Base-by-base conservation (phyloP, 169 alveolate species). In the Eimeria sp. region DNA sequence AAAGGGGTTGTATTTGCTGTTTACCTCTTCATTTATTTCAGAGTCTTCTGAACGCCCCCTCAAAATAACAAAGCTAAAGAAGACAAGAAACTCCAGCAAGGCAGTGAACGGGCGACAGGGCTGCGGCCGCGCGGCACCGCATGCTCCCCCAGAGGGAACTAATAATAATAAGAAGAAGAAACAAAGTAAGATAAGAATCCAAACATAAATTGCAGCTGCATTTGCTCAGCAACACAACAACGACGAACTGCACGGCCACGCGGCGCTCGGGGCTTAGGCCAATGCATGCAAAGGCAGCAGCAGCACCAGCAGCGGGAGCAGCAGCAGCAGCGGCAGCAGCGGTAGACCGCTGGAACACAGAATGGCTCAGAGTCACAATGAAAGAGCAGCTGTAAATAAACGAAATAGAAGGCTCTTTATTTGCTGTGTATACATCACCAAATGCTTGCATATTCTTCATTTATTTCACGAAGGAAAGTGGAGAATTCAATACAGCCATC, bases 261-360 rank as follows among this genome's bases (percentile, higher is more conserved):
- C 61, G 10, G 20, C 6, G 10, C n/a, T 65, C 75, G 75, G 75
- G 75, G 75, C 75, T 65, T 16, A 65, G 75, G 75, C 75, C 16
- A 65, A 20, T 18, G 75, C 75, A 65, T 65, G 75, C 75, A 65
- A n/a, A 16, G 20, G 75, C 75, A 65, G 75, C 75, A 65, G 75
- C 75, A 65, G 75, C 34, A 65, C 45, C 75, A 65, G 75, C 75
- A 65, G 75, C 75, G 1, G 75, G 30, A 25, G 75, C 75, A 25
- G n/a, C 75, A 25, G 75, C 75, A 65, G 75, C 75, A 65, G 75
- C 75, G 20, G 75, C 75, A 65, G 75, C 75, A 65, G n/a, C 11
- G n/a, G 75, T n/a, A n/a, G 75, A 65, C 75, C 75, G 75, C 30
- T 65, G 75, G 75, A 65, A 65, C 75, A n/a, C 16, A 34, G 61